A percentile compares a stretch with the other conserved stretches of the same genome.
These are phyloP conservation scores for Arabis alpina DNA, from an alignment of 345 rosid genomes.

Conservation along the genomic window DNA sequence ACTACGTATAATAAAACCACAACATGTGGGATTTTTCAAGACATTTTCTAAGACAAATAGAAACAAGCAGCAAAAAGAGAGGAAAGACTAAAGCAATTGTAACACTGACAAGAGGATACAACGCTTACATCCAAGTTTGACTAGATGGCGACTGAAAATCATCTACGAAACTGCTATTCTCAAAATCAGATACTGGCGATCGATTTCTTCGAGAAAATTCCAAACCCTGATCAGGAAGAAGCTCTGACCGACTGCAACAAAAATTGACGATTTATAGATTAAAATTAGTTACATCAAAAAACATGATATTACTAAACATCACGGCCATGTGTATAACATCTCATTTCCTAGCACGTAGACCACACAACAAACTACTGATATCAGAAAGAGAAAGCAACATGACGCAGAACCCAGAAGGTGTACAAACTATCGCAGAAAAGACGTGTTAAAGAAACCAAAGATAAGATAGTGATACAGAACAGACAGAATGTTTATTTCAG, in stretches of 20 bases:
- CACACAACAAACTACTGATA: slow-evolving; percentile 14
- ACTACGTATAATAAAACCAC: slow-evolving; percentile 19
- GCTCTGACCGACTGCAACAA: slow-evolving; percentile 43
- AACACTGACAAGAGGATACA: slow-evolving; percentile 19
- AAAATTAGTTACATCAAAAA: slow-evolving; percentile 26
- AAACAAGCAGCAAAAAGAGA: slow-evolving; percentile 6
- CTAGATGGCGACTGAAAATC: slow-evolving; percentile 41
- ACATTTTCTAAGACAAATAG: neutral
- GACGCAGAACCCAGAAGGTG: slow-evolving; percentile 22
- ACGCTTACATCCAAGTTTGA: slow-evolving; percentile 50
- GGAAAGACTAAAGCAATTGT: slow-evolving; percentile 3
- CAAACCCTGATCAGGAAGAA: slow-evolving; percentile 39
- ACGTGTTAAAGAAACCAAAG: slow-evolving; percentile 9
- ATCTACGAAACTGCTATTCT: slow-evolving; percentile 37
- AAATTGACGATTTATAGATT: slow-evolving; percentile 4
- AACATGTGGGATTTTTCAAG: slow-evolving; percentile 8
- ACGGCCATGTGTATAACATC: slow-evolving; percentile 6
- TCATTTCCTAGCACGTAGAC: slow-evolving; percentile 28
- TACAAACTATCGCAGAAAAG: slow-evolving; percentile 5
- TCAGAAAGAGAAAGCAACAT: slow-evolving; percentile 28
- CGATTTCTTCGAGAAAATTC: slow-evolving; percentile 39
- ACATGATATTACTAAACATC: slow-evolving; percentile 12
- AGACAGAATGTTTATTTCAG: slow-evolving; percentile 42
- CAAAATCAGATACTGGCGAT: slow-evolving; percentile 43
- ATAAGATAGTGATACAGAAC: slow-evolving; percentile 19